A percentile compares a stretch with the other conserved stretches of the same genome.
Conservation (phyloP, 2,329 filamentous ascomycete species). For the Sordariomycetes sp. region DNA sequence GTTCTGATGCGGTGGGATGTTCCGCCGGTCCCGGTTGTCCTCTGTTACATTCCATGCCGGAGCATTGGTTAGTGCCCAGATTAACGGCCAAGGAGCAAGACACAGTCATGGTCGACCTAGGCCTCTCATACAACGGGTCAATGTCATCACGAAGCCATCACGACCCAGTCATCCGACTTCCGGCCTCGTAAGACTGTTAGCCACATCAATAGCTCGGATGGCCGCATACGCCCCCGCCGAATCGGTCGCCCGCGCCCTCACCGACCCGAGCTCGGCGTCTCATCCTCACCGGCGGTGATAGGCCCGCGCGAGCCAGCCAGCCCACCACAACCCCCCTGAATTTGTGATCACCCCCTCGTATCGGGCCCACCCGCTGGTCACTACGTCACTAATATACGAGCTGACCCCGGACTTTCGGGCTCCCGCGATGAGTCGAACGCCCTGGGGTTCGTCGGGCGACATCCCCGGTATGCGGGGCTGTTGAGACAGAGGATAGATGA, state of each 20-base stretch:
- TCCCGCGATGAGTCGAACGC: background rate
- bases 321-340: background rate
- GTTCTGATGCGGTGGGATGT: no score
- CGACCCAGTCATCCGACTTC: background rate
- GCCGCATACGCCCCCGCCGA: background rate
- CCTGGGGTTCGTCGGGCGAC: background rate
- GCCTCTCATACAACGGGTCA: background rate
- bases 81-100: no score
- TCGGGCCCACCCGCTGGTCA: background rate
- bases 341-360: background rate
- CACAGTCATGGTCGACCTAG: no score
- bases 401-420: background rate
- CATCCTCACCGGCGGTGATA: background rate
- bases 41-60: no score
- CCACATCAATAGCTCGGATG: background rate
- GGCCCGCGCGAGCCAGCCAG: background rate
- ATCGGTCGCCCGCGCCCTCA: background rate
- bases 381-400: background rate
- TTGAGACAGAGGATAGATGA: background rate
- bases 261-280: background rate
- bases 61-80: no score
- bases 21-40: no score
- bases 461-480: no score
- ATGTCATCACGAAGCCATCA: background rate
- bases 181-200: background rate